These are phyloP conservation scores for Claviceps sp. DNA, from an alignment of 2,329 filamentous ascomycete species.

Conservation along the genomic window DNA sequence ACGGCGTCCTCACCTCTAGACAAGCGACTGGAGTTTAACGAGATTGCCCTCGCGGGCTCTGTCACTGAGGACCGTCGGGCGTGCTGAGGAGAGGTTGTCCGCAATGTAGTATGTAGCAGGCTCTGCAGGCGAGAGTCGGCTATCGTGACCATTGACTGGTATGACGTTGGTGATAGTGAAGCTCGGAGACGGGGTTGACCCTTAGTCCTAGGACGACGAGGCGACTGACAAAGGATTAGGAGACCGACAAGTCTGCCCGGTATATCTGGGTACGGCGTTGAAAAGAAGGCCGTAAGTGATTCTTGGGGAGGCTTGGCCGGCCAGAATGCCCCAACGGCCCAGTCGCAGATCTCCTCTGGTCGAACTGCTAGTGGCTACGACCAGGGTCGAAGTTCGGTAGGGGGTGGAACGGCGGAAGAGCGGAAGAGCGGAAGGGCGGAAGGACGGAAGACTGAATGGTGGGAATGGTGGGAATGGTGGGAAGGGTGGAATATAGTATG, in stretches of 20 bases:
- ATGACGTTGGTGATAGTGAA: neutral
- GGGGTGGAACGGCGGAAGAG: neutral
- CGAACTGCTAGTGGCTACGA: conserved; percentile 7
- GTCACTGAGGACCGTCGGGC: conserved; percentile 16
- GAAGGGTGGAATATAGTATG: neutral
- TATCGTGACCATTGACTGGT: conserved; percentile 4
- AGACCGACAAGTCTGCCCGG: neutral
- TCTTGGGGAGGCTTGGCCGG: conserved; percentile 1
- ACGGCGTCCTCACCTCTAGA: conserved; percentile 53
- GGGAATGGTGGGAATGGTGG: neutral
- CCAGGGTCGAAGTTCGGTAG: conserved; percentile 5
- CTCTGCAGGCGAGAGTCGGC: conserved; percentile 1
- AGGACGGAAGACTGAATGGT: neutral
- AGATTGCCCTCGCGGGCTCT: conserved; percentile 41
- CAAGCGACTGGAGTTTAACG: conserved; percentile 40
- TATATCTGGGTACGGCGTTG: neutral
- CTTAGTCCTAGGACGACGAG: neutral
- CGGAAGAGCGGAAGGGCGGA: neutral
- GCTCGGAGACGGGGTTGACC: neutral
- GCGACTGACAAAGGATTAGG: neutral
- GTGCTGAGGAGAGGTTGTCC: neutral
- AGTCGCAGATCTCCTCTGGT: conserved; percentile 1
- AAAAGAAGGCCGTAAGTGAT: neutral
- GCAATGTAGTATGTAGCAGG: neutral
- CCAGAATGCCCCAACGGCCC: neutral